Evolutionary conservation across 306 rosid species (phyloP).

Genomic region (Potentilla sterilis): DNA sequence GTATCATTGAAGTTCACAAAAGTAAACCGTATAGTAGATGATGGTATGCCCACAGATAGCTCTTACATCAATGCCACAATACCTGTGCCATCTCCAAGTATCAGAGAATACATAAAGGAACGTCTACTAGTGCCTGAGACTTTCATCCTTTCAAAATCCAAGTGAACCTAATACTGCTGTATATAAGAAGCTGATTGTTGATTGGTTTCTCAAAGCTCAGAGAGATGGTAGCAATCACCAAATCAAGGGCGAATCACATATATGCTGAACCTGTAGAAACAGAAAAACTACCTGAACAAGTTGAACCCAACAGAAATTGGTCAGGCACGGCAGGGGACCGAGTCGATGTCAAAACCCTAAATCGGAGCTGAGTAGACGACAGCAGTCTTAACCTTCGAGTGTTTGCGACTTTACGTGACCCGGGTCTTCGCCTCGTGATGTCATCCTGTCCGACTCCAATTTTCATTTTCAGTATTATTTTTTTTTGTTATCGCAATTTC

Average conservation of each 20-base stretch:
- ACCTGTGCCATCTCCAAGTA: slow-evolving; percentile 33
- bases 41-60: too few relatives aligned
- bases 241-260: too few relatives aligned
- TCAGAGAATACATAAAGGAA: slow-evolving; percentile 8
- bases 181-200: neutral
- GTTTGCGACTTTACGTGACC: neutral
- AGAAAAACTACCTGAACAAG: neutral
- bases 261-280: neutral
- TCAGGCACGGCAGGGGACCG: neutral
- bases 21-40: neutral
- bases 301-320: neutral
- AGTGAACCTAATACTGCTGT: too few relatives aligned
- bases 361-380: neutral
- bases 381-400: neutral
- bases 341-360: neutral
- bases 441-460: too few relatives aligned
- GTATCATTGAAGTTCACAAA: slow-evolving; percentile 58
- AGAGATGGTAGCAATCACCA: too few relatives aligned
- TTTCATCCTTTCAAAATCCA: too few relatives aligned
- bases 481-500: too few relatives aligned
- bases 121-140: too few relatives aligned
- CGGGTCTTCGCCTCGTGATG: neutral
- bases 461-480: too few relatives aligned
- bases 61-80: slow-evolving; percentile 30
- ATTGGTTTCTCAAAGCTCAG: too few relatives aligned